A percentile compares a stretch with the other conserved stretches of the same genome.
Evolutionary conservation across 306 rosid species (phyloP).

Genomic region (Macrotyloma uniflorum): DNA sequence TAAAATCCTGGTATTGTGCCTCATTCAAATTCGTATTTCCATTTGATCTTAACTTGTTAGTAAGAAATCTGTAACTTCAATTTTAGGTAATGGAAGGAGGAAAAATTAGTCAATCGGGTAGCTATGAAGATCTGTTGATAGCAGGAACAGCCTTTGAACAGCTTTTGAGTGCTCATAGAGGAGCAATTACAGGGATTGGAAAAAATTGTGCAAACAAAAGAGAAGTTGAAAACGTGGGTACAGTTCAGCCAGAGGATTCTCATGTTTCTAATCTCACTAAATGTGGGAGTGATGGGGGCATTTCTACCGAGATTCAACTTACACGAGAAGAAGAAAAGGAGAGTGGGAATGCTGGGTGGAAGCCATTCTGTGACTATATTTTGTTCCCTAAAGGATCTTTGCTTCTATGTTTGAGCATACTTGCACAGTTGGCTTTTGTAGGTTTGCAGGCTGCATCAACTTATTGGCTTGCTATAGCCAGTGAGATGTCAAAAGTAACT

Average conservation of each 20-base stretch:
- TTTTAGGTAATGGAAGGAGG: conserved; percentile 64
- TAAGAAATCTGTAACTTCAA: neutral
- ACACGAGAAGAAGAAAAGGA: conserved; percentile 68
- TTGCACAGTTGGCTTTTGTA: conserved; percentile 42
- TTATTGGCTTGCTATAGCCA: conserved; percentile 68
- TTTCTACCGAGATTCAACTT: conserved; percentile 37
- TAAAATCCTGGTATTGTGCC: conserved; percentile 51
- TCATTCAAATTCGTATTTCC: neutral
- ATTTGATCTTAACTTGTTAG: neutral
- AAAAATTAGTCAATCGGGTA: conserved; percentile 57
- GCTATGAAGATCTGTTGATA: conserved; percentile 55
- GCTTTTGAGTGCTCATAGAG: conserved; percentile 69
- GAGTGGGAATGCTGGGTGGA: conserved; percentile 68
- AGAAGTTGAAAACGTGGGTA: conserved; percentile 28
- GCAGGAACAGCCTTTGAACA: conserved; percentile 64
- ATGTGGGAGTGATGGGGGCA: conserved; percentile 30
- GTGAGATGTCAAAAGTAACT: conserved; percentile 48
- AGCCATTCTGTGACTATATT: conserved; percentile 60
- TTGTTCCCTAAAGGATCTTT: conserved; percentile 42
- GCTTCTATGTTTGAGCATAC: conserved; percentile 30
- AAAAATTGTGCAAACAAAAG: conserved; percentile 30
- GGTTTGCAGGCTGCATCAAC: conserved; percentile 53
- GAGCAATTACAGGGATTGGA: conserved; percentile 40
- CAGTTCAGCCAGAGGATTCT: conserved; percentile 30
- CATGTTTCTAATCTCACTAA: conserved; percentile 20